These are phyloP conservation scores for Eucalyptus erythrocorys DNA, from an alignment of 345 rosid genomes.

Conservation along the genomic window DNA sequence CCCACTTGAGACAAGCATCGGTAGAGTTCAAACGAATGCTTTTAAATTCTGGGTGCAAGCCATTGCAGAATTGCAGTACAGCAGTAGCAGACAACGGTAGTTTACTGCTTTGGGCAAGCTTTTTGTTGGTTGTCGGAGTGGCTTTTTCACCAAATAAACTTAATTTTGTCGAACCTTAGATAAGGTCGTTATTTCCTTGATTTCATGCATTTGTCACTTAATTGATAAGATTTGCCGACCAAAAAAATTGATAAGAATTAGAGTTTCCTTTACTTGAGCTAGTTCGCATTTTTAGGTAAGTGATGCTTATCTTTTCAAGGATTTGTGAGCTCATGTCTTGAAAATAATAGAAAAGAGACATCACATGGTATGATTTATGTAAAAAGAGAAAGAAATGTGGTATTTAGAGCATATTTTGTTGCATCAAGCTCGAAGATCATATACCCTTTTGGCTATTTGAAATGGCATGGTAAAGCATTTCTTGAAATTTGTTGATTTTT, in stretches of 20 bases:
- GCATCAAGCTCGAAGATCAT: not conserved
- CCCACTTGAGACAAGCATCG: not conserved
- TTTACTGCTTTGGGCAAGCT: not conserved
- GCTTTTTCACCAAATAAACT: not conserved
- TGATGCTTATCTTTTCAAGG: not conserved
- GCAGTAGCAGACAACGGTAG: not conserved
- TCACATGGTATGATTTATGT: not conserved
- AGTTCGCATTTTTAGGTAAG: not conserved
- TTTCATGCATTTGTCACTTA: not conserved
- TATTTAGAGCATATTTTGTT: not conserved
- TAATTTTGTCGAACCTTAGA: not conserved
- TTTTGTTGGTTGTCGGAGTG: not conserved
- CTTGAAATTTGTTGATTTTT: not conserved
- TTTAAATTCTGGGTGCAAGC: not conserved
- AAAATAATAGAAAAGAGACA: not conserved
- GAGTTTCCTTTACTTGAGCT: not conserved
- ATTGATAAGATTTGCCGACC: not conserved
- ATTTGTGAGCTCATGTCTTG: not conserved
- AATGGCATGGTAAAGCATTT: not conserved
- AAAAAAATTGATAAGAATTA: not conserved
- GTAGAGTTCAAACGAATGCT: not conserved
- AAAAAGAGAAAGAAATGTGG: not conserved
- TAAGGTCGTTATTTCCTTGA: not conserved
- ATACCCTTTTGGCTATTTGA: not conserved
- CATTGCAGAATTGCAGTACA: not conserved